Conservation (phyloP, 1,139 yeast species). For the Scheffersomyces cryptocercus region DNA sequence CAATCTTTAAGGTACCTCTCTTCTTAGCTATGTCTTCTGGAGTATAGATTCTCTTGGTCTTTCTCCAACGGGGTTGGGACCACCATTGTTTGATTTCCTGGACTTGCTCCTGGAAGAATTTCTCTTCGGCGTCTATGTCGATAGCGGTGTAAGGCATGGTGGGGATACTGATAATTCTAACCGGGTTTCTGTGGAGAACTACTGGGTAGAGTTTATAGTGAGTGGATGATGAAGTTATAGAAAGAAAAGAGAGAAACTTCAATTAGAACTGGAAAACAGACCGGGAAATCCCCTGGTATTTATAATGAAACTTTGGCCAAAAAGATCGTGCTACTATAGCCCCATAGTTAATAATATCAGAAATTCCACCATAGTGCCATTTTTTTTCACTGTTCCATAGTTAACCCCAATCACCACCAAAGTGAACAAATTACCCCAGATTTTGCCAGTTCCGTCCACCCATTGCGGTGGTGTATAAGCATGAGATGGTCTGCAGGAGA, state of each 20-base stretch:
- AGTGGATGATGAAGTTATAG: not conserved
- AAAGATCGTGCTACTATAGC: not conserved
- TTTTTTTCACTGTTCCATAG: too few relatives aligned
- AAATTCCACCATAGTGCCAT: too few relatives aligned
- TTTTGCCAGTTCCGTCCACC: not conserved
- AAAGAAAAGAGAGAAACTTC: not conserved
- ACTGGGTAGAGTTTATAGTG: too few relatives aligned
- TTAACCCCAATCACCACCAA: too few relatives aligned
- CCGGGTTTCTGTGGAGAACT: not conserved
- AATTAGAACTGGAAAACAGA: not conserved
- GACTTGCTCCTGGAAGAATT: constrained; percentile 67
- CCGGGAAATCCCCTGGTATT: not conserved
- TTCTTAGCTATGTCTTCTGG: constrained; percentile 88
- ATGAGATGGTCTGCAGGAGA: too few relatives aligned
- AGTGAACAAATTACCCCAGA: not conserved
- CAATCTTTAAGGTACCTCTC: constrained; percentile 72
- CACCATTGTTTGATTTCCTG: constrained; percentile 84
- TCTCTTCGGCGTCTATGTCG: constrained; percentile 62
- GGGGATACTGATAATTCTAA: not conserved
- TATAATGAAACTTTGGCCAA: not conserved
- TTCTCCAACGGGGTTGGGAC: constrained; percentile 87
- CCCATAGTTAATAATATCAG: too few relatives aligned
- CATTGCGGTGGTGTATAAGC: not conserved
- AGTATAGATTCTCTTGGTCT: constrained; percentile 84
- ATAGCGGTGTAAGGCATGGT: constrained; percentile 54